Percentiles rank a stretch among this genome's conserved stretches.
phyloP scores from a whole-genome alignment of 1,284 basidiomycete genomes.

The Fomitiporia mediterranea region DNA sequence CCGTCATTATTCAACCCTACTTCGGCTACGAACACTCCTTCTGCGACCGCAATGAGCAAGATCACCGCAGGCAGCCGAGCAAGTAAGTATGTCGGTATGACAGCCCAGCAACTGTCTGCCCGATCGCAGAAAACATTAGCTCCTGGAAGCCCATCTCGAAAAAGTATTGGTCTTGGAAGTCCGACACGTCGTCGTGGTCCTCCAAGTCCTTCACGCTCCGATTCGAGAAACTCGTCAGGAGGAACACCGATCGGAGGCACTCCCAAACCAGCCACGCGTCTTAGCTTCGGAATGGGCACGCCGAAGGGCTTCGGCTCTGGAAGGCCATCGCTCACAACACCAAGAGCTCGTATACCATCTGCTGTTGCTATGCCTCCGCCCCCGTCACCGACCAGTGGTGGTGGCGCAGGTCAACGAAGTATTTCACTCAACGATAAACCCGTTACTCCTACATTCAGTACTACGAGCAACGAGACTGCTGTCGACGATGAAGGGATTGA shows the following conservation, averaged over 20 bases:
- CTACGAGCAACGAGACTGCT: constrained; percentile 21
- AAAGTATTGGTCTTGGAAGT: constrained; percentile 19
- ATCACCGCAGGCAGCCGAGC: constrained; percentile 43
- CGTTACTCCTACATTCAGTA: constrained; percentile 17
- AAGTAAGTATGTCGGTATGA: constrained; percentile 78
- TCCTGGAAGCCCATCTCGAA: constrained; percentile 25
- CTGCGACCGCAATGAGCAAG: constrained; percentile 21
- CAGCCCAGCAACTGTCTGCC: constrained; percentile 63
- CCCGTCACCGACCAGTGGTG: constrained; percentile 35
- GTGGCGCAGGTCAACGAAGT: not conserved
- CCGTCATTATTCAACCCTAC: constrained; percentile 24
- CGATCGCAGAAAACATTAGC: constrained; percentile 33
- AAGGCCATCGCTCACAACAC: constrained; percentile 48
- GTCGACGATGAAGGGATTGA: constrained; percentile 19
- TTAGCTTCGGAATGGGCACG: constrained; percentile 35
- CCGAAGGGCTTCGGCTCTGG: constrained; percentile 38
- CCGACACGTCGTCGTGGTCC: constrained; percentile 29
- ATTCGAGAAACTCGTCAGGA: constrained; percentile 27
- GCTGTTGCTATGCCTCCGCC: constrained; percentile 76
- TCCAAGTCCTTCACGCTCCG: constrained; percentile 37
- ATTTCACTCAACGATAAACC: constrained; percentile 16
- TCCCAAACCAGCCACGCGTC: constrained; percentile 25
- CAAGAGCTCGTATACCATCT: constrained; percentile 63
- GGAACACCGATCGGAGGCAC: constrained; percentile 19
- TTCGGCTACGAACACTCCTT: constrained; percentile 23